phyloP scores from a whole-genome alignment of 169 alveolate genomes.

The Theileria annulata region DNA sequence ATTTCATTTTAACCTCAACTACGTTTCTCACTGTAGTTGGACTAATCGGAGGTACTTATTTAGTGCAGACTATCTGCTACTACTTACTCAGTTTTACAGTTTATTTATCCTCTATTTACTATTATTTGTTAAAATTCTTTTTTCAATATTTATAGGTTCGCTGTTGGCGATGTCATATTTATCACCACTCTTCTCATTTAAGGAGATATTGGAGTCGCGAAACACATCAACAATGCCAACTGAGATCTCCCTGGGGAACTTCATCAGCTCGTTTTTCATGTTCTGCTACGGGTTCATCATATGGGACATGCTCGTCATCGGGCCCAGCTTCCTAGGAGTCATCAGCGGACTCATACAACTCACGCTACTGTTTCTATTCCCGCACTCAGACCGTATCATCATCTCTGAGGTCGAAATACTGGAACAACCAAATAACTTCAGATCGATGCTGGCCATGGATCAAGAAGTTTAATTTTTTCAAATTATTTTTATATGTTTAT shows the following conservation, averaged over 20 bases:
- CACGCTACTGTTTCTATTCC: conserved; percentile 40
- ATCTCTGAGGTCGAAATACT: conserved; percentile 58
- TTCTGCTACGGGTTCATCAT: conserved; percentile 74
- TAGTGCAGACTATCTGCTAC: neutral
- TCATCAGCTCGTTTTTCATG: conserved; percentile 69
- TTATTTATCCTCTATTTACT: too few species aligned
- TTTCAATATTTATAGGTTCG: conserved; percentile 30
- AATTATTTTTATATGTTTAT: neutral
- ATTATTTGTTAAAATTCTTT: too few species aligned
- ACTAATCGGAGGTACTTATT: conserved; percentile 49
- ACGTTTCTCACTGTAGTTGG: conserved; percentile 56
- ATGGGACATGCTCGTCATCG: conserved; percentile 70
- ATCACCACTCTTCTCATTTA: conserved; percentile 71
- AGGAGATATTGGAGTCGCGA: conserved; percentile 61
- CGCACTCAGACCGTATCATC: conserved; percentile 43
- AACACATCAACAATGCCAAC: conserved; percentile 74
- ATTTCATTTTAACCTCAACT: conserved; percentile 19
- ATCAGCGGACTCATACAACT: conserved; percentile 53
- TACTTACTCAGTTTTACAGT: too few species aligned
- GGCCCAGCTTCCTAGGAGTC: conserved; percentile 71
- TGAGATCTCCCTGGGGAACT: conserved; percentile 73
- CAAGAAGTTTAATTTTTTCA: conserved; percentile 20
- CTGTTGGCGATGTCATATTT: conserved; percentile 59
- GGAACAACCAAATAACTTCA: conserved; percentile 57
- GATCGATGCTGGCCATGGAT: conserved; percentile 37